Conservation (phyloP, 2,329 filamentous ascomycete species). For the Trichophyton verrucosum region DNA sequence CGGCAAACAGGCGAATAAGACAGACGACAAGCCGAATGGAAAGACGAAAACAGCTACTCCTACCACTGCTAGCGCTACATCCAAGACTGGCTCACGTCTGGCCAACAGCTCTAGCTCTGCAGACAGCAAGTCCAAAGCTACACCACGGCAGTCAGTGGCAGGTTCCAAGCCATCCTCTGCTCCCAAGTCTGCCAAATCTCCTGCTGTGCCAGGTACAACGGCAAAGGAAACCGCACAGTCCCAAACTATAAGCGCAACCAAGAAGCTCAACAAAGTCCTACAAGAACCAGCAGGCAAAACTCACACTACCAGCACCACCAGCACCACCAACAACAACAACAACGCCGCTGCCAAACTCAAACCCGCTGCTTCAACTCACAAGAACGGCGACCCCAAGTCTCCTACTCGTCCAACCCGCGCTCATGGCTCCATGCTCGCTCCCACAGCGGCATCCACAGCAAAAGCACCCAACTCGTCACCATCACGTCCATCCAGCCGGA, state of each 20-base stretch:
- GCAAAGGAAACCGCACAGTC: background rate
- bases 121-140: background rate
- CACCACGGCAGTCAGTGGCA: constrained; percentile 8
- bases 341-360: constrained; percentile 8
- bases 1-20: background rate
- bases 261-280: constrained; percentile 18
- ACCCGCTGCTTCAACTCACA: background rate
- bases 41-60: background rate
- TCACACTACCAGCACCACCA: background rate
- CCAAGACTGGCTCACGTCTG: constrained; percentile 11
- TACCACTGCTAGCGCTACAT: background rate
- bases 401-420: constrained; percentile 31
- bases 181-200: constrained; percentile 16
- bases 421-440: constrained; percentile 29
- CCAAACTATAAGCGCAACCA: constrained; percentile 2
- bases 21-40: background rate
- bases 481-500: constrained; percentile 19
- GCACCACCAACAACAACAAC: constrained; percentile 3
- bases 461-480: constrained; percentile 18
- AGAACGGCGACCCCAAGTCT: constrained; percentile 22
- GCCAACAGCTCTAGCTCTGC: background rate
- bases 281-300: constrained; percentile 18
- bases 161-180: background rate
- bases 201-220: constrained; percentile 10
- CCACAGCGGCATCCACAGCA: constrained; percentile 30